These are phyloP conservation scores for Rostrohypoxylon terebratum DNA, from an alignment of 495 filamentous ascomycete genomes.

Conservation along the genomic window DNA sequence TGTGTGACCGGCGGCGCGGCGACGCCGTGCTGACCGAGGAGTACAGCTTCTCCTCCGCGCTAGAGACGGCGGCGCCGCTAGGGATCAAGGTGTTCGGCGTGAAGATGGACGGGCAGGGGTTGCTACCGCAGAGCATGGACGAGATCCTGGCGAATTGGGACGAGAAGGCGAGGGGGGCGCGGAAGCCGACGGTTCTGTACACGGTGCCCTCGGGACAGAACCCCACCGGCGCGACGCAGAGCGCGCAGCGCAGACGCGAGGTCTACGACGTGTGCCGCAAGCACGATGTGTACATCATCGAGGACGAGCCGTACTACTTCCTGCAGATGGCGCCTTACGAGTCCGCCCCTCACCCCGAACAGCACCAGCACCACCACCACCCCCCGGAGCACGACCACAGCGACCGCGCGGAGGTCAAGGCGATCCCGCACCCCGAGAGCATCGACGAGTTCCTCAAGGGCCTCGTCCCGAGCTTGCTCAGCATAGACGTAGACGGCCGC, in stretches of 20 bases:
- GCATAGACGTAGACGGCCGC: conserved; percentile 73
- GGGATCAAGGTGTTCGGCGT: conserved; percentile 80
- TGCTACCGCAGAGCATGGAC: conserved; percentile 75
- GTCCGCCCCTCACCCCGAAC: conserved; percentile 43
- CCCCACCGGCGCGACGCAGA: conserved; percentile 88
- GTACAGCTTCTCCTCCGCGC: conserved; percentile 84
- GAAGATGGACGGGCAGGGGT: conserved; percentile 80
- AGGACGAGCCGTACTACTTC: conserved; percentile 98
- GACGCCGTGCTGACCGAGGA: conserved; percentile 85
- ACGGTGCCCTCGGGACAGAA: conserved; percentile 92
- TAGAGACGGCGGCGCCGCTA: conserved; percentile 83
- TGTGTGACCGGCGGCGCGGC: conserved; percentile 72
- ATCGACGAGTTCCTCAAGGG: conserved; percentile 61
- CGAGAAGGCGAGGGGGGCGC: conserved; percentile 60
- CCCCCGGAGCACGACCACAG: background rate
- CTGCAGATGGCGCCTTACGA: conserved; percentile 92
- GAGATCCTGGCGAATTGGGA: conserved; percentile 76
- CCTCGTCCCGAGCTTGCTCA: conserved; percentile 71
- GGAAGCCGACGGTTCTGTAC: conserved; percentile 82
- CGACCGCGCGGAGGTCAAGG: conserved; percentile 26
- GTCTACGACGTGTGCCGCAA: conserved; percentile 82
- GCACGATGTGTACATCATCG: conserved; percentile 88
- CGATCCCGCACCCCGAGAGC: background rate
- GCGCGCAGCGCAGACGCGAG: conserved; percentile 69
- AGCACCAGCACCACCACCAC: background rate